Percentiles rank a stretch among this genome's conserved stretches.
phyloP scores from a whole-genome alignment of 768 basidiomycete genomes.

The Serendipita sp. region DNA sequence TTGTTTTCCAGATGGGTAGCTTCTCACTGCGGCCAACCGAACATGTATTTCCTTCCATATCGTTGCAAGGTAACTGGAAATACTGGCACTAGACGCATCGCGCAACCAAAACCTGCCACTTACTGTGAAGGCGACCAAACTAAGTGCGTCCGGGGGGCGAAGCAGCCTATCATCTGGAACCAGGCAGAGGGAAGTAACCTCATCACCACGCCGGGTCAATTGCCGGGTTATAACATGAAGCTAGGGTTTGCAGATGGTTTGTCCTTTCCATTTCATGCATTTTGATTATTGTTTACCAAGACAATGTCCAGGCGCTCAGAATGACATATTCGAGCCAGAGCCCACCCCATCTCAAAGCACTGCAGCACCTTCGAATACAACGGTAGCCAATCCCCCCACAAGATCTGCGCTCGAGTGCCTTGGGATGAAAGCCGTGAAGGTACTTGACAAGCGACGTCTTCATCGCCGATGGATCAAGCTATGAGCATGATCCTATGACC shows the following conservation, averaged over 20 bases:
- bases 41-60: constrained; percentile 10
- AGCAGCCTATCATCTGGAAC: constrained; percentile 10
- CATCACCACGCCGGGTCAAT: background rate
- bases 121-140: constrained; percentile 8
- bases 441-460: background rate
- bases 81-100: background rate
- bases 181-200: constrained; percentile 10
- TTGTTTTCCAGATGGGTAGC: background rate
- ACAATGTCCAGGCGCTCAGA: background rate
- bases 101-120: constrained; percentile 1
- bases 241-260: constrained; percentile 6
- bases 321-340: background rate
- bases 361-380: background rate
- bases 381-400: background rate
- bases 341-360: background rate
- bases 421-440: background rate
- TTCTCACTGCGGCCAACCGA: constrained; percentile 7
- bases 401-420: background rate
- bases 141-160: constrained; percentile 5
- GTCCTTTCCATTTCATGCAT: background rate
- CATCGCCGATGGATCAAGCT: too few relatives aligned
- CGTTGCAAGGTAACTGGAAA: constrained; percentile 7
- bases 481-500: too few relatives aligned
- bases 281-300: background rate
- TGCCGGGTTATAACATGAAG: constrained; percentile 9